Percentiles rank a stretch among this genome's conserved stretches.
These are phyloP conservation scores for Macadamia integrifolia DNA, from an alignment of 164 flowering plant species.

Conservation along the genomic window DNA sequence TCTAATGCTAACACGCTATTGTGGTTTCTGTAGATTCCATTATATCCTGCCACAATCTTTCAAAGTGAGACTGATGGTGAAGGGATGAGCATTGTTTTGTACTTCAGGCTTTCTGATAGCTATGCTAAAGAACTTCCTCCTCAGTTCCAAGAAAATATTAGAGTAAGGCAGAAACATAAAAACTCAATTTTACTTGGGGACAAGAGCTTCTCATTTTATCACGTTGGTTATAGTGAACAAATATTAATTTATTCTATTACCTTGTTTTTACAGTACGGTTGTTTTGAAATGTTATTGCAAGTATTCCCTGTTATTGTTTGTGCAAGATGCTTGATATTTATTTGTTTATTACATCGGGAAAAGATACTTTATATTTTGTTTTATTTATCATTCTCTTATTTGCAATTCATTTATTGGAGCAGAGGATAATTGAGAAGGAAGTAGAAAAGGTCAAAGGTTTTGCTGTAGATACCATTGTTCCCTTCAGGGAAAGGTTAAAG, in stretches of 20 bases:
- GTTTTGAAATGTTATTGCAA: background rate
- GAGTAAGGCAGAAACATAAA: conserved; percentile 62
- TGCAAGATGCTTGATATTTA: no score
- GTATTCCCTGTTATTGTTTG: no score
- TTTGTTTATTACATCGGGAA: no score
- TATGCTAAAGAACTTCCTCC: conserved; percentile 69
- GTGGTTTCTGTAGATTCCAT: conserved; percentile 55
- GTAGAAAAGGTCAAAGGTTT: conserved; percentile 87
- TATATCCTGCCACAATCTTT: conserved; percentile 82
- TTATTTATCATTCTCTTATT: no score
- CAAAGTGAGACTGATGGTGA: conserved; percentile 91
- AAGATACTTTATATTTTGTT: no score
- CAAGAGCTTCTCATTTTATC: no score
- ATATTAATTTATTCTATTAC: background rate
- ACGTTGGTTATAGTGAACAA: background rate
- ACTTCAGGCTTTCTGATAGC: conserved; percentile 78
- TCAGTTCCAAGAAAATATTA: conserved; percentile 67
- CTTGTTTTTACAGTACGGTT: background rate
- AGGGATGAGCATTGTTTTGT: conserved; percentile 84
- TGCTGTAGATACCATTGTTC: conserved; percentile 57
- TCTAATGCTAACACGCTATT: conserved; percentile 6
- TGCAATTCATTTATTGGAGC: conserved; percentile 8
- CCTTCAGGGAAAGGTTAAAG: conserved; percentile 89
- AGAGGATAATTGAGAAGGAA: conserved; percentile 85
- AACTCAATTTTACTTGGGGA: no score